Evolutionary conservation across 2,329 filamentous ascomycete genomes (phyloP).

Genomic region (Fusarium sublunatum): DNA sequence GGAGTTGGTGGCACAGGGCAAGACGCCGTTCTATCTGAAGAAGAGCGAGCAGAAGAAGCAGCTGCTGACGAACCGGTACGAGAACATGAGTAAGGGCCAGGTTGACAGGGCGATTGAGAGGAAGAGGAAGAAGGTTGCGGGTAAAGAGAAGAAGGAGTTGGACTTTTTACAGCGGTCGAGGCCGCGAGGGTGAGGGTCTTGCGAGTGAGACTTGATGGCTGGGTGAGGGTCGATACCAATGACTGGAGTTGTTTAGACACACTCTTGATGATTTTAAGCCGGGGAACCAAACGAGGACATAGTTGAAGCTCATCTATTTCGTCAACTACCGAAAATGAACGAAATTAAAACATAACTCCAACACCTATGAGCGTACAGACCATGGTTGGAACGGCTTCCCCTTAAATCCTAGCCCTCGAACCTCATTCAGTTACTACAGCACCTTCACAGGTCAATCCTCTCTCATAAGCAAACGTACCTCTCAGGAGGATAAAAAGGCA

Average conservation of each 20-base stretch:
- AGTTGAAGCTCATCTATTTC: no score
- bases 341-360: no score
- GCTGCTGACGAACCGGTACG: constrained; percentile 81
- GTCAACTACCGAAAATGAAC: no score
- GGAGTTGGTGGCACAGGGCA: constrained; percentile 85
- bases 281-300: not conserved
- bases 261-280: not conserved
- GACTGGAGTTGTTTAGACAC: not conserved
- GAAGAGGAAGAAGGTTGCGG: constrained; percentile 87
- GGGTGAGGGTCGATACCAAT: not conserved
- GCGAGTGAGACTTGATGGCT: no score
- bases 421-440: not conserved
- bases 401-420: no score
- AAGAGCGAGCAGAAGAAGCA: constrained; percentile 90
- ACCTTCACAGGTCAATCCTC: not conserved
- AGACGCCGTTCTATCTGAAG: constrained; percentile 94
- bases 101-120: constrained; percentile 86
- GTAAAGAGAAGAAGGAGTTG: constrained; percentile 85
- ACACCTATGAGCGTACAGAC: no score
- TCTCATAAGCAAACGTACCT: not conserved
- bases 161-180: constrained; percentile 51
- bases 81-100: constrained; percentile 85
- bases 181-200: constrained; percentile 14
- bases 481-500: not conserved
- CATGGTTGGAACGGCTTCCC: no score